phyloP scores from a whole-genome alignment of 192 early-diverging fungal species.

The Lunasporangiospora selenospora region DNA sequence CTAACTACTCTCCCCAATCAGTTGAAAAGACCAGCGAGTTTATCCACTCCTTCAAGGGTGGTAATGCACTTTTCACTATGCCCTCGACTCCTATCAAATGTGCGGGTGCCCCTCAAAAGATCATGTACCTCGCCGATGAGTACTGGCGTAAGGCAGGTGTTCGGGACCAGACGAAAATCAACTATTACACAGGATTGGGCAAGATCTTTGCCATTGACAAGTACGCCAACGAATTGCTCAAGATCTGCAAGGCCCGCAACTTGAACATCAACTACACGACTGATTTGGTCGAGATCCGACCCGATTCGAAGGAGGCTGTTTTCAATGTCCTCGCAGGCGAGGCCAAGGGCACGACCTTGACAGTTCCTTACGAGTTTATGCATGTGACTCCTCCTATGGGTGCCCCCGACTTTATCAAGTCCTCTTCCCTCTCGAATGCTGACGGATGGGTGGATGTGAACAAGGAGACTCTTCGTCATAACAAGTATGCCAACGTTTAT shows the following conservation, averaged over 20 bases:
- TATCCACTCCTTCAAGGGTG: slow-evolving; percentile 70
- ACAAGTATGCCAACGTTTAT: slow-evolving; percentile 78
- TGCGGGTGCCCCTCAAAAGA: slow-evolving; percentile 89
- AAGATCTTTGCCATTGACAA: slow-evolving; percentile 91
- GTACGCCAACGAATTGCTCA: slow-evolving; percentile 75
- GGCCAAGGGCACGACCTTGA: slow-evolving; percentile 59
- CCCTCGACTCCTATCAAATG: slow-evolving; percentile 89
- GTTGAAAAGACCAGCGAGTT: slow-evolving; percentile 80
- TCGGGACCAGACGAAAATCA: slow-evolving; percentile 70
- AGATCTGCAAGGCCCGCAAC: slow-evolving; percentile 69
- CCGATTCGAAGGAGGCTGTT: slow-evolving; percentile 70
- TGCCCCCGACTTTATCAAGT: slow-evolving; percentile 79
- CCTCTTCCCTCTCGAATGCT: slow-evolving; percentile 71
- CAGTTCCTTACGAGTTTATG: slow-evolving; percentile 79
- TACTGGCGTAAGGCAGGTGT: slow-evolving; percentile 73
- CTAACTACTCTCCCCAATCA: slow-evolving; percentile 79
- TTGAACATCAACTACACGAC: slow-evolving; percentile 75
- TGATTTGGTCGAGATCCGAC: slow-evolving; percentile 74
- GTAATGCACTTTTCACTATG: slow-evolving; percentile 90
- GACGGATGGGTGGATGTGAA: slow-evolving; percentile 86
- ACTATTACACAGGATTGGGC: slow-evolving; percentile 81
- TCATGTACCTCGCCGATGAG: slow-evolving; percentile 88
- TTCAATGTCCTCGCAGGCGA: slow-evolving; percentile 70
- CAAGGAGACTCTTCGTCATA: slow-evolving; percentile 82
- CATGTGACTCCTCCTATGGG: slow-evolving; percentile 88